A percentile compares a stretch with the other conserved stretches of the same genome.
Conservation (phyloP, 2,329 filamentous ascomycete species). For the Fusarium cyanostomum region DNA sequence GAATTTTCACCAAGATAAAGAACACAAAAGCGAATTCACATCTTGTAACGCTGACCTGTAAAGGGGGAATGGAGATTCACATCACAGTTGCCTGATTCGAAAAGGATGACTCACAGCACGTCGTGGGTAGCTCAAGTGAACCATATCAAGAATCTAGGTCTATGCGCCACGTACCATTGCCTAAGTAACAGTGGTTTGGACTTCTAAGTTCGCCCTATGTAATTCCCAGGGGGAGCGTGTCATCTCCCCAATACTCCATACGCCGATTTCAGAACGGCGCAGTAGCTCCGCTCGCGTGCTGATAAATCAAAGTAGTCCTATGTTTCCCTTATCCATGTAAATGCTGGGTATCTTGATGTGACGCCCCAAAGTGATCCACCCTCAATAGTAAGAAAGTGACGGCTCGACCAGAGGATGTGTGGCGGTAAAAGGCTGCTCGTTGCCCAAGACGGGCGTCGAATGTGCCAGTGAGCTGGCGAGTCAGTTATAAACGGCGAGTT, state of each 20-base stretch:
- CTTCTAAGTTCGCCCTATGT: slow-evolving; percentile 2
- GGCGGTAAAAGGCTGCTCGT: not conserved
- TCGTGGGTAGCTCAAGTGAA: not conserved
- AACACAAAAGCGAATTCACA: slow-evolving; percentile 4
- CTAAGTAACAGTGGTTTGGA: slow-evolving; percentile 11
- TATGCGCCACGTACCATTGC: slow-evolving; percentile 19
- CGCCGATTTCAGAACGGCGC: slow-evolving; percentile 30
- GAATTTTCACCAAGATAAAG: slow-evolving; percentile 23
- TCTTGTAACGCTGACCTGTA: not conserved
- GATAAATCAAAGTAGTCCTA: slow-evolving; percentile 29
- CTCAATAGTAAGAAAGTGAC: slow-evolving; percentile 21
- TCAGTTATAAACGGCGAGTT: not conserved
- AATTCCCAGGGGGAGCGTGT: not conserved
- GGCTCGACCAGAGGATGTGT: not conserved
- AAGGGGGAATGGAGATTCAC: not conserved
- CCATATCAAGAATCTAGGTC: slow-evolving; percentile 16
- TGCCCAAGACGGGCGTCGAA: not conserved
- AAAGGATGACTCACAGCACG: not conserved
- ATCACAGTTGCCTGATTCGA: not conserved
- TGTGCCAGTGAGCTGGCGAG: slow-evolving; percentile 5
- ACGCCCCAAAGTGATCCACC: slow-evolving; percentile 24
- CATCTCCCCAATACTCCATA: slow-evolving; percentile 33
- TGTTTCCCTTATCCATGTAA: slow-evolving; percentile 40
- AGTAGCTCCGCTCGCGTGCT: slow-evolving; percentile 14
- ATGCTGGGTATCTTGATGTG: slow-evolving; percentile 41